These are phyloP conservation scores for Fragilaria crotonensis DNA, from an alignment of 108 stramenopile species.

Conservation along the genomic window DNA sequence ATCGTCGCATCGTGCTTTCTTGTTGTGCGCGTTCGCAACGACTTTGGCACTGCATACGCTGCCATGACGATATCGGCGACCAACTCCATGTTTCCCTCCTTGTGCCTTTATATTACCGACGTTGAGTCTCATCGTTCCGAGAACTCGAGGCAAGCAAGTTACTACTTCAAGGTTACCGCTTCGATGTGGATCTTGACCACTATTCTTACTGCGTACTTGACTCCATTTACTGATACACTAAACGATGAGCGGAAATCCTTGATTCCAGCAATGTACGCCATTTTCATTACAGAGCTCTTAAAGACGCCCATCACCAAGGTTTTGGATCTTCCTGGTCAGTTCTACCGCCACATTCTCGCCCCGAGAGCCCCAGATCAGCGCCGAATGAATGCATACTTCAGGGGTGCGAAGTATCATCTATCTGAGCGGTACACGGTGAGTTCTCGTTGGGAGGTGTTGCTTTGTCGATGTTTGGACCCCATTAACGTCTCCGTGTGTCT, in stretches of 20 bases:
- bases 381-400: conserved; percentile 6
- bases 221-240: conserved; percentile 19
- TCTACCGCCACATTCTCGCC: conserved; percentile 12
- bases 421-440: conserved; percentile 16
- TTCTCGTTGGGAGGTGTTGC: too few relatives aligned
- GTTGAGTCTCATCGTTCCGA: conserved; percentile 19
- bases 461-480: too few relatives aligned
- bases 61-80: conserved; percentile 5
- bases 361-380: conserved; percentile 9
- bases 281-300: conserved; percentile 10
- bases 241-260: not conserved
- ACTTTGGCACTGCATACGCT: conserved; percentile 4
- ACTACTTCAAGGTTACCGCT: conserved; percentile 18
- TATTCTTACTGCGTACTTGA: conserved; percentile 15
- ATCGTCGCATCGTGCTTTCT: conserved; percentile 20
- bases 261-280: conserved; percentile 7
- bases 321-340: conserved; percentile 6
- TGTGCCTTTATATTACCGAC: not conserved
- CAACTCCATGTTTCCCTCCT: conserved; percentile 2
- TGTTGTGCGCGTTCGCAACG: conserved; percentile 32
- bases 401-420: conserved; percentile 7
- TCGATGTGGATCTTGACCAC: conserved; percentile 20
- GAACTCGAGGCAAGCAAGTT: conserved; percentile 5
- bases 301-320: conserved; percentile 7
- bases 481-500: too few relatives aligned